A percentile compares a stretch with the other conserved stretches of the same genome.
These are phyloP conservation scores for Trichoderma semiorbis DNA, from an alignment of 2,329 filamentous ascomycete species.

Conservation along the genomic window DNA sequence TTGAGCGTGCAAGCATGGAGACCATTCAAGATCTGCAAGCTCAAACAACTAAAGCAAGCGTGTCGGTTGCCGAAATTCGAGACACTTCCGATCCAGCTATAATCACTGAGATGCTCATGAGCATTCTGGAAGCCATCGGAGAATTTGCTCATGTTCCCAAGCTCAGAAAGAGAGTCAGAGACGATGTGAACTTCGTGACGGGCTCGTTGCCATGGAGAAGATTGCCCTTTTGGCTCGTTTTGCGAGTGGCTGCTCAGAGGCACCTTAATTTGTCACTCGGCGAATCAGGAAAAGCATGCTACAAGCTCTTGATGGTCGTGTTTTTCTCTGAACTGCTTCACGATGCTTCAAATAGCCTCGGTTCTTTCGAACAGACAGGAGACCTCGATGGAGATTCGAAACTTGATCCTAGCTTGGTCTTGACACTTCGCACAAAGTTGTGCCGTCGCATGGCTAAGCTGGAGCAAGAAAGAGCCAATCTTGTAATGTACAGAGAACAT, in stretches of 20 bases:
- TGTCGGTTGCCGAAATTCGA: conserved; percentile 54
- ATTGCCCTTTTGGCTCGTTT: conserved; percentile 14
- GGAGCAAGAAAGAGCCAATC: conserved; percentile 36
- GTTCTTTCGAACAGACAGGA: background rate
- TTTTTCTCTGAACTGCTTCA: background rate
- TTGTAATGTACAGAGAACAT: conserved; percentile 36
- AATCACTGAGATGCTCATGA: conserved; percentile 14
- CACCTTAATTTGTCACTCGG: conserved; percentile 32
- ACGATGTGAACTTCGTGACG: conserved; percentile 35
- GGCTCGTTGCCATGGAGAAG: conserved; percentile 3
- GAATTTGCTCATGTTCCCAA: conserved; percentile 31
- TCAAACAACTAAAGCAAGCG: conserved; percentile 44
- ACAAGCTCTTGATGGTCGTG: conserved; percentile 15
- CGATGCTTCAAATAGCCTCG: background rate
- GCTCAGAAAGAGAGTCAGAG: conserved; percentile 57
- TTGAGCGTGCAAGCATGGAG: conserved; percentile 55
- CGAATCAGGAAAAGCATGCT: background rate
- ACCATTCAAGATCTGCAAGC: conserved; percentile 52
- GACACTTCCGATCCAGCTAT: conserved; percentile 6
- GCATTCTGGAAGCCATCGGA: conserved; percentile 7
- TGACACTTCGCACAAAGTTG: conserved; percentile 12
- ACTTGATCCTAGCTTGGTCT: background rate
- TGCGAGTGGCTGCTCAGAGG: conserved; percentile 17
- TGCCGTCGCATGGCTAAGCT: conserved; percentile 16
- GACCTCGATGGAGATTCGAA: too few relatives aligned